Percentiles rank a stretch among this genome's conserved stretches.
phyloP scores from a whole-genome alignment of 331 rosid genomes.

The Ulmus americana region DNA sequence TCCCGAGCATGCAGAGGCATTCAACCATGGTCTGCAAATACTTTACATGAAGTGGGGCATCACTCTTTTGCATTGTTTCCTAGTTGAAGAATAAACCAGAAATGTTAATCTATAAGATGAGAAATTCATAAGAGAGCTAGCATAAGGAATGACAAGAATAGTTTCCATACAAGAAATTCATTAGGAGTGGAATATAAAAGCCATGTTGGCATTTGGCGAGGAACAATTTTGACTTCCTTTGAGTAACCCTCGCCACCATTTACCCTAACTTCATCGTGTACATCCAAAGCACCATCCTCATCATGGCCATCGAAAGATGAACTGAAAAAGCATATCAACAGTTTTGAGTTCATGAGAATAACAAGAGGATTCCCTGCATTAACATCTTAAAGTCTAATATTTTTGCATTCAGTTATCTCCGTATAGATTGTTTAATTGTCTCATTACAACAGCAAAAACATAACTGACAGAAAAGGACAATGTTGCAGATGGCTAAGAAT shows the following conservation, averaged over 20 bases:
- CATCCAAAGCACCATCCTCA: conserved; percentile 60
- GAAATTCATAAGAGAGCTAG: conserved; percentile 18
- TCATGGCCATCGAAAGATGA: conserved; percentile 72
- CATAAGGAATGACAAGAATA: conserved; percentile 16
- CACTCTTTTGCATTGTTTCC: conserved; percentile 90
- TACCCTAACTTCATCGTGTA: conserved; percentile 53
- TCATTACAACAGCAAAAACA: neutral
- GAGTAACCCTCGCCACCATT: conserved; percentile 47
- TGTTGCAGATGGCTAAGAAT: neutral
- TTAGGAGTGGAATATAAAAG: conserved; percentile 89
- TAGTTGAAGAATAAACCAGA: conserved; percentile 31
- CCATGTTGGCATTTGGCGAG: conserved; percentile 83
- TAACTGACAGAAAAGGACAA: neutral
- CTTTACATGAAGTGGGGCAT: conserved; percentile 80
- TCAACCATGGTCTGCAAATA: conserved; percentile 96
- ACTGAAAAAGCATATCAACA: conserved; percentile 42
- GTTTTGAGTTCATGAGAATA: conserved; percentile 1
- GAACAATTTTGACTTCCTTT: conserved; percentile 44
- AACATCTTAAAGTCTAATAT: neutral
- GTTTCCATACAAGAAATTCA: conserved; percentile 82
- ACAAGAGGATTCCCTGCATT: neutral
- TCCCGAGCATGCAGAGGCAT: conserved; percentile 94
- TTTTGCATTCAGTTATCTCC: neutral
- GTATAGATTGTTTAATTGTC: neutral
- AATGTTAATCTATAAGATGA: conserved; percentile 31